Evolutionary conservation across 176 grass and related monocot genomes (phyloP).

Genomic region (Eragrostis curvula): DNA sequence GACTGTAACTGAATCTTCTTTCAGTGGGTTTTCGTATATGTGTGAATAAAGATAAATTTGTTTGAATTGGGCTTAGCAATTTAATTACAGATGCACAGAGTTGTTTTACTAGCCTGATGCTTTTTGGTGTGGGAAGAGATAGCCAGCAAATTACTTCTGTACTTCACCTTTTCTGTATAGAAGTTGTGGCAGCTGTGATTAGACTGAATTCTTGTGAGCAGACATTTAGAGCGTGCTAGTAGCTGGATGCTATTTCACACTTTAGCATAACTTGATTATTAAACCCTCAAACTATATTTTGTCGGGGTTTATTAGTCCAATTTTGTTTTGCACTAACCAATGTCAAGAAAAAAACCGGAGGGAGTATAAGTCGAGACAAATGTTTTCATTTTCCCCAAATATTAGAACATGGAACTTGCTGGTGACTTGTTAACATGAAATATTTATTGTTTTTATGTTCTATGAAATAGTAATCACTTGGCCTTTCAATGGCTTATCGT

Average conservation of each 20-base stretch:
- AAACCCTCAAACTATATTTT: not conserved
- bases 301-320: too few species aligned
- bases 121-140: not conserved
- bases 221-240: not conserved
- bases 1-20: not conserved
- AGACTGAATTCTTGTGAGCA: not conserved
- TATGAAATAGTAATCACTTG: not conserved
- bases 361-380: not conserved
- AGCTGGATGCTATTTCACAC: not conserved
- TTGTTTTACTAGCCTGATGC: not conserved
- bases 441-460: not conserved
- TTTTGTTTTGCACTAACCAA: too few species aligned
- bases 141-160: not conserved
- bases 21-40: not conserved
- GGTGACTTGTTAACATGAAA: not conserved
- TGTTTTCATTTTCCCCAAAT: not conserved
- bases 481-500: not conserved
- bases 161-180: not conserved
- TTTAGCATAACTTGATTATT: slow-evolving; percentile 3
- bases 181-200: not conserved
- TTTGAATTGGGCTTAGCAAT: not conserved
- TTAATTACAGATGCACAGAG: not conserved
- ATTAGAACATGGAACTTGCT: not conserved
- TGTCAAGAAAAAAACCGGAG: too few species aligned
- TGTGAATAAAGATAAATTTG: not conserved